Conservation (phyloP, 2,329 filamentous ascomycete species). For the Curvularia spicifera region DNA sequence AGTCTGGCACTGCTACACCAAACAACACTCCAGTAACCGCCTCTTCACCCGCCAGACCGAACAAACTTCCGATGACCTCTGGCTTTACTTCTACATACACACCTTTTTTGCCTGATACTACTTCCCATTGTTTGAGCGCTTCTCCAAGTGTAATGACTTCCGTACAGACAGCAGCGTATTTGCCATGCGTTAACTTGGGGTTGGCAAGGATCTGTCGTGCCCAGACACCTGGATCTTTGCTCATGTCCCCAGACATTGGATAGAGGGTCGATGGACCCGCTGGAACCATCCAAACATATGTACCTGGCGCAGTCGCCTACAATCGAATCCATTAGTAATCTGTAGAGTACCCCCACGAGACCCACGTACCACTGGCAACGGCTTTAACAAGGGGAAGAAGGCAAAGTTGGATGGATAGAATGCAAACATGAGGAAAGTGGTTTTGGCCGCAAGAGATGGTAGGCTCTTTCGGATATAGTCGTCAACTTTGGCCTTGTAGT, state of each 20-base stretch:
- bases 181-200: constrained; percentile 8
- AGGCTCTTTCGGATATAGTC: constrained; percentile 46
- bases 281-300: constrained; percentile 10
- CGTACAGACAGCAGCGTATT: constrained; percentile 8
- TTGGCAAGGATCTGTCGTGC: constrained; percentile 10
- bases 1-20: constrained; percentile 6
- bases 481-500: constrained; percentile 51
- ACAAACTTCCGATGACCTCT: background rate
- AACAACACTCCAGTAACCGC: constrained; percentile 9
- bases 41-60: constrained; percentile 7
- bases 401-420: constrained; percentile 27
- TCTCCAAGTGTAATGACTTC: constrained; percentile 7
- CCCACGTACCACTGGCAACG: constrained; percentile 9
- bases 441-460: constrained; percentile 26
- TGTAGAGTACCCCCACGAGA: background rate
- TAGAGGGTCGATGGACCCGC: constrained; percentile 1
- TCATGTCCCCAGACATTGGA: constrained; percentile 12
- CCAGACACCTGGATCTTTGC: constrained; percentile 11
- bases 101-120: constrained; percentile 7
- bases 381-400: constrained; percentile 19
- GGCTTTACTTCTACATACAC: constrained; percentile 9
- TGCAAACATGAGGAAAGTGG: constrained; percentile 22
- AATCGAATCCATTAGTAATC: background rate
- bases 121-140: constrained; percentile 1
- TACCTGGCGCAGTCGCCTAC: constrained; percentile 1